Conservation (phyloP, 2,329 filamentous ascomycete genomes). For the Nigrospora oryzae region DNA sequence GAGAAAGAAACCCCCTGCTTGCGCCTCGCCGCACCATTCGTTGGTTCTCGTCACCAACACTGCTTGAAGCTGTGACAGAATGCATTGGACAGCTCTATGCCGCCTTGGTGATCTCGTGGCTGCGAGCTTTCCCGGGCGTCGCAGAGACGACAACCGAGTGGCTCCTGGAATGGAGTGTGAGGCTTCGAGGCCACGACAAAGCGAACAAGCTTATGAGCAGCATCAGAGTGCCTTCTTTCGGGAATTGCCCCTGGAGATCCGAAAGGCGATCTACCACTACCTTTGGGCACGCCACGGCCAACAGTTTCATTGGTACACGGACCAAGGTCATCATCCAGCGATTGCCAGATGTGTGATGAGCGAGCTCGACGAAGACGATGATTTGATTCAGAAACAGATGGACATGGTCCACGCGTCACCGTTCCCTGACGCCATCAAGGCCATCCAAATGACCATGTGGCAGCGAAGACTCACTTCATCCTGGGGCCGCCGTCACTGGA, state of each 20-base stretch:
- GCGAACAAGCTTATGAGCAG: no score
- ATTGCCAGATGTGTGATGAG: background rate
- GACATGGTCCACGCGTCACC: constrained; percentile 10
- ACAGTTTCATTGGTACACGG: background rate
- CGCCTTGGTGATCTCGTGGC: no score
- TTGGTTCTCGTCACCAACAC: no score
- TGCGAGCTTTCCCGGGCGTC: no score
- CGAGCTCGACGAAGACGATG: background rate
- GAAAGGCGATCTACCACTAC: background rate
- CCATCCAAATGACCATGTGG: constrained; percentile 16
- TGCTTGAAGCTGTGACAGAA: no score
- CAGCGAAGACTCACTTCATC: constrained; percentile 17
- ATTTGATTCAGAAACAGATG: constrained; percentile 9
- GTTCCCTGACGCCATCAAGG: background rate
- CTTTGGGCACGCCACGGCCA: background rate
- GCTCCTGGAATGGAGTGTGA: no score
- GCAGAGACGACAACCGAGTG: no score
- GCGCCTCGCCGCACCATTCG: no score
- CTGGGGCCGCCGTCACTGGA: constrained; percentile 23
- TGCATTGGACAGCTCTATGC: no score
- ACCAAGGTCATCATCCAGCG: background rate
- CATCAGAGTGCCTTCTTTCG: no score
- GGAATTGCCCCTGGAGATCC: background rate
- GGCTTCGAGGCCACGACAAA: no score
- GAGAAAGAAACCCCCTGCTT: no score